phyloP scores from a whole-genome alignment of 164 flowering plant species.

The Cinnamomum micranthum region DNA sequence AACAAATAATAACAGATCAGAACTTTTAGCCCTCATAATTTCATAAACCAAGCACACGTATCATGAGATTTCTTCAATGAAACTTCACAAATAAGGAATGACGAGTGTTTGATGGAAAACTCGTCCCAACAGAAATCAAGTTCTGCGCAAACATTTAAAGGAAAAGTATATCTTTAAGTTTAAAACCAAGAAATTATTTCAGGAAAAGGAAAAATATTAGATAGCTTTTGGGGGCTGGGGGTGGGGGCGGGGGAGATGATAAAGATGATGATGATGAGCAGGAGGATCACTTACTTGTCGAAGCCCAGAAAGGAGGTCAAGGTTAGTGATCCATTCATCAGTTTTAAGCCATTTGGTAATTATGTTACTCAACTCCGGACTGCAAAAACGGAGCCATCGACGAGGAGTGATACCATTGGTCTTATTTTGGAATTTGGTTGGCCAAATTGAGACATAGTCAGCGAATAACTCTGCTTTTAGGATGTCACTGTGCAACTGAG shows the following conservation, averaged over 20 bases:
- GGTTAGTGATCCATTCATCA: constrained; percentile 84
- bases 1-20: not conserved
- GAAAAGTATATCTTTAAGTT: too few relatives aligned
- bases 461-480: constrained; percentile 80
- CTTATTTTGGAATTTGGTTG: constrained; percentile 88
- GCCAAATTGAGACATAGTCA: constrained; percentile 95
- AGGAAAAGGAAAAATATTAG: not conserved
- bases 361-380: constrained; percentile 80
- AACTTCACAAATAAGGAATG: too few relatives aligned
- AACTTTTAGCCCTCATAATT: not conserved
- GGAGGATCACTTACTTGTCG: constrained; percentile 49
- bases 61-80: not conserved
- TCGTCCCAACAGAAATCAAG: too few relatives aligned
- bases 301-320: constrained; percentile 68
- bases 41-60: not conserved
- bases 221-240: not conserved
- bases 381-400: constrained; percentile 93
- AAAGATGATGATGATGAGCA: not conserved
- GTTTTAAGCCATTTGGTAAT: constrained; percentile 94
- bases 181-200: too few relatives aligned
- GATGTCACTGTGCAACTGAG: constrained; percentile 92
- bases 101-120: too few relatives aligned
- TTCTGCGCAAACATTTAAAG: too few relatives aligned
- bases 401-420: constrained; percentile 99
- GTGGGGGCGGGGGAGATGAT: too few relatives aligned